phyloP scores from a whole-genome alignment of 192 early-diverging fungal genomes.

The Phlyctochytrium planicorne region DNA sequence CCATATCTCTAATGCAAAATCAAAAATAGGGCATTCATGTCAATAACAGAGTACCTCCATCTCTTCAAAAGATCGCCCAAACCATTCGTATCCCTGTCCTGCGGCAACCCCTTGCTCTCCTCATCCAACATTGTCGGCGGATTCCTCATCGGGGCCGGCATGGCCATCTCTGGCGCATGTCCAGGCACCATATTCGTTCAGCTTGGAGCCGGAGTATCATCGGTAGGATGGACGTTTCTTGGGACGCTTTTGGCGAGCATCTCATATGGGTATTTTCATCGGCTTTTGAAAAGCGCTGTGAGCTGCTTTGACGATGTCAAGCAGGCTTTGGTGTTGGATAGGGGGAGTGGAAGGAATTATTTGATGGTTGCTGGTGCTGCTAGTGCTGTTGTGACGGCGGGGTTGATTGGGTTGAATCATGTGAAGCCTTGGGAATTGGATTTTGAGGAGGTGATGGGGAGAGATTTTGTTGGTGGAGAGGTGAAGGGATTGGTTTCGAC shows the following conservation, averaged over 20 bases:
- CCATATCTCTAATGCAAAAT: too few species aligned
- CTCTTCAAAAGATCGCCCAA: slow-evolving; percentile 16
- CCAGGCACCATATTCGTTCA: slow-evolving; percentile 36
- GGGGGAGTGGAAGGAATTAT: not conserved
- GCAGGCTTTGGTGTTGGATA: slow-evolving; percentile 10
- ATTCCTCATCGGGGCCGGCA: slow-evolving; percentile 26
- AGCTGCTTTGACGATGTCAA: slow-evolving; percentile 7
- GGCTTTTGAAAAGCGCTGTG: not conserved
- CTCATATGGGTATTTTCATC: slow-evolving; percentile 23
- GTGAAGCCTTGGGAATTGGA: slow-evolving; percentile 4
- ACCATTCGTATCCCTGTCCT: slow-evolving; percentile 3
- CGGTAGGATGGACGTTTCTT: slow-evolving; percentile 7
- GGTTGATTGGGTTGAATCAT: slow-evolving; percentile 15
- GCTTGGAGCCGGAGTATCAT: slow-evolving; percentile 25
- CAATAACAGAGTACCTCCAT: slow-evolving; percentile 8
- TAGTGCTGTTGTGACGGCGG: not conserved
- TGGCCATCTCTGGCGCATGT: slow-evolving; percentile 33
- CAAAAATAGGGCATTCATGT: slow-evolving; percentile 11
- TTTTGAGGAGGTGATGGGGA: not conserved
- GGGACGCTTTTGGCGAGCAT: slow-evolving; percentile 22
- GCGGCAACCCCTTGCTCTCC: not conserved
- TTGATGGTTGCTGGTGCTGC: not conserved
- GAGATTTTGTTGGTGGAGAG: not conserved
- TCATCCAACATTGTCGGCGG: slow-evolving; percentile 31
- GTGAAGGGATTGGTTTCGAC: not conserved